Conservation (phyloP, 108 stramenopile species). For the Cyclotella baltica region DNA sequence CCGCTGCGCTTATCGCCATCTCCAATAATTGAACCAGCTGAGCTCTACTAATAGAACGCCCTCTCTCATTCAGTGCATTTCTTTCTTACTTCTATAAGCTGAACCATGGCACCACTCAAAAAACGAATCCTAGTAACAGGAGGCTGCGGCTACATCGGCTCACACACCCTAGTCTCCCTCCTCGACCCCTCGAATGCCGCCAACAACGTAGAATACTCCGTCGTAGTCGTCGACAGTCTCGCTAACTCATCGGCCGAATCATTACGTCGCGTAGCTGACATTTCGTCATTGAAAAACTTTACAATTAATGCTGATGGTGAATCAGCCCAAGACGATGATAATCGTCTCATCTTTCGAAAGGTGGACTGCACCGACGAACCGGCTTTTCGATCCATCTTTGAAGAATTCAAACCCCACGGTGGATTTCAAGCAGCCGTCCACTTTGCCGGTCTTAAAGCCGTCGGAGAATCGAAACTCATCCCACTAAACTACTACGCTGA, state of each 20-base stretch:
- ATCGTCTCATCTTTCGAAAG: conserved; percentile 73
- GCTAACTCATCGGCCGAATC: conserved; percentile 75
- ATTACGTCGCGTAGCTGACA: conserved; percentile 77
- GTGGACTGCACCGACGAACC: conserved; percentile 78
- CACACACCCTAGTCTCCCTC: conserved; percentile 94
- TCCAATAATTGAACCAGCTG: too few species aligned
- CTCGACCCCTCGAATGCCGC: conserved; percentile 57
- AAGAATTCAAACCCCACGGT: conserved; percentile 53
- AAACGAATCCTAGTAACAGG: conserved; percentile 92
- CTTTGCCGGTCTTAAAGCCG: conserved; percentile 99
- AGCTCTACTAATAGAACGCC: too few species aligned
- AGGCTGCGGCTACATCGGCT: conserved; percentile 98
- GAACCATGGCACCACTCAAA: conserved; percentile 4
- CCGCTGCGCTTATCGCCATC: too few species aligned
- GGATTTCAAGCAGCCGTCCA: conserved; percentile 93
- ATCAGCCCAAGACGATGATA: conserved; percentile 40
- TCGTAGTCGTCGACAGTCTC: conserved; percentile 90
- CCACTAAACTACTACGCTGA: conserved; percentile 95
- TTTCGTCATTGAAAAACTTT: conserved; percentile 57
- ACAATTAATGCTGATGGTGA: conserved; percentile 15
- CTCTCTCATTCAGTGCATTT: too few species aligned
- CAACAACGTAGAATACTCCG: conserved; percentile 70
- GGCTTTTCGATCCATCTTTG: conserved; percentile 77
- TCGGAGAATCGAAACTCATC: conserved; percentile 92
- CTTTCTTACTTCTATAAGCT: too few species aligned